These are phyloP conservation scores for Calonectria pteridis DNA, from an alignment of 2,329 filamentous ascomycete genomes.

Conservation along the genomic window DNA sequence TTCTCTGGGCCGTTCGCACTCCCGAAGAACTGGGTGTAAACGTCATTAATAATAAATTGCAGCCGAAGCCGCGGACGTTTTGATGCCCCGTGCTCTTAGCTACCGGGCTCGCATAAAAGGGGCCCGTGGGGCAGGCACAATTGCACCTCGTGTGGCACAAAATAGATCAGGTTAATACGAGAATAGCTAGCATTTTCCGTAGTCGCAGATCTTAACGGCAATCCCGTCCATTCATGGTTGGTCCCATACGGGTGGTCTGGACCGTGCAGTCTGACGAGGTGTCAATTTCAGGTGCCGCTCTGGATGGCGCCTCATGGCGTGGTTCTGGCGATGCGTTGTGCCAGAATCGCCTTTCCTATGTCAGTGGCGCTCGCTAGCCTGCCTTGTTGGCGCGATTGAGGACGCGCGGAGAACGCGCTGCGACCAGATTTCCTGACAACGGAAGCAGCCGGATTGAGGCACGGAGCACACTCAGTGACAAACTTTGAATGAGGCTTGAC, in stretches of 20 bases:
- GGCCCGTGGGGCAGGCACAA: conserved; percentile 5
- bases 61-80: background rate
- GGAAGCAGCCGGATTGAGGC: background rate
- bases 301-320: conserved; percentile 13
- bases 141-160: conserved; percentile 2
- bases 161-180: background rate
- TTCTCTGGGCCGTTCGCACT: background rate
- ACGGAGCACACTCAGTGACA: background rate
- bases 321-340: background rate
- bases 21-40: background rate
- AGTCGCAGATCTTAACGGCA: conserved; percentile 3
- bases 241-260: background rate
- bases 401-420: background rate
- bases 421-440: background rate
- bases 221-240: background rate
- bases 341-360: background rate
- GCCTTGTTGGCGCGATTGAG: background rate
- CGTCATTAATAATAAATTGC: background rate
- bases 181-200: background rate
- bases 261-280: background rate
- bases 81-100: background rate
- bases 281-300: conserved; percentile 8
- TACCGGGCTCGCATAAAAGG: background rate
- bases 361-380: conserved; percentile 6
- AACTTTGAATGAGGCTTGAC: background rate